phyloP scores from a whole-genome alignment of 2,329 filamentous ascomycete species.

The Raffaelea deltoideospora region DNA sequence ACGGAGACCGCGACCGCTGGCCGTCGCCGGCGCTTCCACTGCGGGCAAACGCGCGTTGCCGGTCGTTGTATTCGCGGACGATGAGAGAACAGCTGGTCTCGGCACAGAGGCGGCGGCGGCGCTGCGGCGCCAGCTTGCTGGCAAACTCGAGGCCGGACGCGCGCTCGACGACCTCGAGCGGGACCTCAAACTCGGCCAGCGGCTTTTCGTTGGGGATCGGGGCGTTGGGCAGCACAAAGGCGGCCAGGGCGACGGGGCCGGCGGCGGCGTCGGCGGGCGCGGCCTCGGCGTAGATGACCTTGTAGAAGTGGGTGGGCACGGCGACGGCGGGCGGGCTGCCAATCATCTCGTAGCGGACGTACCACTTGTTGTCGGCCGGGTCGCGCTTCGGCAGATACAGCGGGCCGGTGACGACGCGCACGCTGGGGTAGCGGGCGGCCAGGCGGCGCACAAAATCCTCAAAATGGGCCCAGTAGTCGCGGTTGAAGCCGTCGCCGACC shows the following conservation, averaged over 20 bases:
- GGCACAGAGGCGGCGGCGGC: constrained; percentile 67
- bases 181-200: constrained; percentile 84
- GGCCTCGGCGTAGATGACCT: constrained; percentile 94
- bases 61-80: constrained; percentile 60
- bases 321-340: constrained; percentile 85
- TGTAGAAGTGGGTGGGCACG: constrained; percentile 98
- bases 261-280: constrained; percentile 44
- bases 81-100: constrained; percentile 75
- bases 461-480: constrained; percentile 98
- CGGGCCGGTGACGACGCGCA: constrained; percentile 85
- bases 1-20: constrained; percentile 3
- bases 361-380: constrained; percentile 78
- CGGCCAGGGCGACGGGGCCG: constrained; percentile 67
- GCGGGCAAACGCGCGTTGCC: too few species aligned
- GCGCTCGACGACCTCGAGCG: constrained; percentile 79
- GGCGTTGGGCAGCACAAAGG: constrained; percentile 91
- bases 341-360: constrained; percentile 89
- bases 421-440: constrained; percentile 65
- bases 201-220: constrained; percentile 77
- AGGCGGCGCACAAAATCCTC: constrained; percentile 90
- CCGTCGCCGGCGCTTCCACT: constrained; percentile 30
- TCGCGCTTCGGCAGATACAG: constrained; percentile 82
- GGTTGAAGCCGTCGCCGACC: constrained; percentile 95
- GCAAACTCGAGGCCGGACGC: constrained; percentile 89
- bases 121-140: constrained; percentile 54